These are phyloP conservation scores for Oryza glaberrima DNA, from an alignment of 176 grass and related monocot genomes.

Conservation along the genomic window DNA sequence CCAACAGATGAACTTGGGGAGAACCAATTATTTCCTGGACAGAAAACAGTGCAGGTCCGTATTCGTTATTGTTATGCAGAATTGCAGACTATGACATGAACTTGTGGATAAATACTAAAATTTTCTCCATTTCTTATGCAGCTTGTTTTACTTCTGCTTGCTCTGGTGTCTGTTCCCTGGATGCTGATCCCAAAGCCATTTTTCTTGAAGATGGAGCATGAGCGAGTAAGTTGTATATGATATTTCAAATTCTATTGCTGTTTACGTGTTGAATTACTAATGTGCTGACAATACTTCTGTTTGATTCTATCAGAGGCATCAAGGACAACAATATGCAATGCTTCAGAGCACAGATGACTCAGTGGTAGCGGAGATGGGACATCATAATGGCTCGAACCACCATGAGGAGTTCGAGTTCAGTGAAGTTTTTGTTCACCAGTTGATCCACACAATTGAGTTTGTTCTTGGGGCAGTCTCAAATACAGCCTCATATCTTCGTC, in stretches of 20 bases:
- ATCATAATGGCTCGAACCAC: slow-evolving; percentile 52
- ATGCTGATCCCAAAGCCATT: slow-evolving; percentile 95
- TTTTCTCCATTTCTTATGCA: slow-evolving; percentile 28
- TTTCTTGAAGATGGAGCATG: slow-evolving; percentile 78
- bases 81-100: not conserved
- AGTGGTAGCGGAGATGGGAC: slow-evolving; percentile 58
- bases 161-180: slow-evolving; percentile 89
- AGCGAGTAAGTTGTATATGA: slow-evolving; percentile 52
- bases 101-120: not conserved
- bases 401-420: slow-evolving; percentile 93
- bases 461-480: slow-evolving; percentile 97
- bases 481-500: slow-evolving; percentile 94
- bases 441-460: slow-evolving; percentile 98
- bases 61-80: slow-evolving; percentile 19
- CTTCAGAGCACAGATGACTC: slow-evolving; percentile 70
- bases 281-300: slow-evolving; percentile 44
- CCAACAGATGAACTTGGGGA: slow-evolving; percentile 87
- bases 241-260: not conserved
- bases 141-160: slow-evolving; percentile 76
- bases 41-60: slow-evolving; percentile 82
- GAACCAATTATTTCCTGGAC: slow-evolving; percentile 89
- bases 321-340: slow-evolving; percentile 66
- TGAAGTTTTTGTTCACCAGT: slow-evolving; percentile 91
- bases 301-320: slow-evolving; percentile 68
- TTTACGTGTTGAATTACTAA: slow-evolving; percentile 27